Evolutionary conservation across 129 eudicot genomes (phyloP), one percentile per base, ranked within the genome.

Genomic region (Silybum marianum): DNA sequence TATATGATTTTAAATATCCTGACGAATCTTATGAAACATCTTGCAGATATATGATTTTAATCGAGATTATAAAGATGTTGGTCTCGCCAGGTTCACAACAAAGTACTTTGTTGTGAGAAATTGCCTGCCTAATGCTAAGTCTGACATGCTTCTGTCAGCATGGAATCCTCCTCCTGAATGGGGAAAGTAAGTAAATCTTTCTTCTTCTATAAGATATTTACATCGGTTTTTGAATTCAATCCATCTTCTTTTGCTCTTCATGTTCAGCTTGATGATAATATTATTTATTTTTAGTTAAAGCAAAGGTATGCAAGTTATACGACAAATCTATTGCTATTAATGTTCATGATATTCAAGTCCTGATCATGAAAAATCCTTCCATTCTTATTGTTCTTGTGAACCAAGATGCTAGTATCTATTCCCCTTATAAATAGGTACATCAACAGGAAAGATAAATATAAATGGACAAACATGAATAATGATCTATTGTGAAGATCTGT

Each of bases 151-250:
- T 86, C 85, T 95, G 54, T 92, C 93, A 76, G 97, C 99, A 39
- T 95, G 99, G 99, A 89, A 87, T 89, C 97, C 99, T 90, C 97
- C 99, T 80, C 84, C 92, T 82, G 99, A 95, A 89, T 95, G 99
- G 99, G 97, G 97, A 90, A 95, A 92, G 99, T 95, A 95, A 39
- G 97, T 40, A 66, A 44, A 40, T 69, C 65, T 78, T 71, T 58
- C 77, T 63, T 28, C 22, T 18, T 70, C 69, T 71, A 30, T 69
- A 66, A 71, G 24, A 9, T 24, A 11, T 74, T 74, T 78, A 12
- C 13, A 44, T 74, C 2, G 1, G 68, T 25, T 74, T n/a, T n/a
- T 62, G 28, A 62, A 62, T 62, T 24, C 14, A 44, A 26, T 71
- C 77, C 22, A 39, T 36, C 72, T 86, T 34, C 69, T 65, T 32